Conservation (phyloP, 2,329 filamentous ascomycete species). For the Aurifilum marmelostoma region DNA sequence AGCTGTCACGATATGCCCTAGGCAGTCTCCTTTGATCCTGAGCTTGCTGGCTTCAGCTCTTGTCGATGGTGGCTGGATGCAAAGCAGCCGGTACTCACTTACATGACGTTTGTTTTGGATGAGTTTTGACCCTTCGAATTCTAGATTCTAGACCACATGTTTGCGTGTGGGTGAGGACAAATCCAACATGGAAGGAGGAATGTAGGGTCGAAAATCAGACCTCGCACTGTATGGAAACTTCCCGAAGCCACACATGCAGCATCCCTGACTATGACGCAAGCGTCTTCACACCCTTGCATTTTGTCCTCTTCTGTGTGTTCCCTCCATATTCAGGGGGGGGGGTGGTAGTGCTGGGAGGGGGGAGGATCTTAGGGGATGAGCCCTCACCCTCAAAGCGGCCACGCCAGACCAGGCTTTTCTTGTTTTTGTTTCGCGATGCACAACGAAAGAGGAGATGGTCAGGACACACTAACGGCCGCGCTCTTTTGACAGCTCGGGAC, state of each 20-base stretch:
- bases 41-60: neutral
- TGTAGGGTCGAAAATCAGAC: neutral
- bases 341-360: neutral
- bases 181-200: slow-evolving; percentile 7
- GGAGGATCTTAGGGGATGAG: neutral
- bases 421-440: neutral
- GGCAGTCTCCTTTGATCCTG: neutral
- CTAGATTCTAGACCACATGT: neutral
- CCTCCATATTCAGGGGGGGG: neutral
- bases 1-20: neutral
- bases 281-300: slow-evolving; percentile 11
- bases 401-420: neutral
- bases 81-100: neutral
- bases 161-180: neutral
- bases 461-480: neutral
- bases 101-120: neutral
- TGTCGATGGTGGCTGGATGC: neutral
- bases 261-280: slow-evolving; percentile 30
- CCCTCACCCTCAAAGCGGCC: neutral
- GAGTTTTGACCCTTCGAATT: neutral
- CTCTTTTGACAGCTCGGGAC: slow-evolving; percentile 4
- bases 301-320: slow-evolving; percentile 2
- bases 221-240: slow-evolving; percentile 15
- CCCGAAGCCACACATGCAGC: slow-evolving; percentile 4
- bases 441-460: neutral